Base-by-base conservation (phyloP, 106 monocot genomes). In the Apostasia shenzhenica region DNA sequence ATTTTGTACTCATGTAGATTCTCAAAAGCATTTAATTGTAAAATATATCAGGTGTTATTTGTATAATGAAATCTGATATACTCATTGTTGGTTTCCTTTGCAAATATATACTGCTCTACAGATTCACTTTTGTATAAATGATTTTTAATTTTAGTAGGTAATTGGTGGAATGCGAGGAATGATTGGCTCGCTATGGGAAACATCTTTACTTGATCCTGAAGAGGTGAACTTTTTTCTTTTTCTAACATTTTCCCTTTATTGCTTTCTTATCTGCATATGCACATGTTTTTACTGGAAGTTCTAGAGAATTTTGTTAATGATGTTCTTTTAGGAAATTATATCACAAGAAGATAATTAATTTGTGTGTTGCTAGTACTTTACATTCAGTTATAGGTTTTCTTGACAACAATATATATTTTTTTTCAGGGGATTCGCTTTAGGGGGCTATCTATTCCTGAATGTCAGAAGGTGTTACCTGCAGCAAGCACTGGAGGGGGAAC, bases 161-260 rank as follows among this genome's bases (percentile, higher is more conserved):
- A 84, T 99, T 68, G 89, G 97, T 72, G 97, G 97, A 78, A 99
- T 99, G 97, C 87, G 97, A 80, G 97, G 92, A 76, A 99, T 92
- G 89, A 87, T 75, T 53, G 97, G 87, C 64, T 80, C 92, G 71
- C 75, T 99, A 42, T 99, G 97, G 92, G 97, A 99, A 76, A 81
- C 89, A 68, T 99, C 97, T 57, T 76, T 92, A 73, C 89, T 99
- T 71, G 97, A 99, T 77, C 87, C 97, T 50, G 92, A 99, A 44
- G 92, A 99, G 92, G 97, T 92, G 65, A 54, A 44, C 54, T 70
- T 79, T 67, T 55, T 45, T 42, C 11, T 66, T 68, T 57, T 38
- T 57, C 26, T 26, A 26, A 26, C 26, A 26, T 26, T 38, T 38
- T 14, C 2, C 37, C 57, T 57, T 1, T 61, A 8, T 61, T 6